Base-by-base conservation (phyloP, 1,139 yeast species). In the Taiozyma sp. region DNA sequence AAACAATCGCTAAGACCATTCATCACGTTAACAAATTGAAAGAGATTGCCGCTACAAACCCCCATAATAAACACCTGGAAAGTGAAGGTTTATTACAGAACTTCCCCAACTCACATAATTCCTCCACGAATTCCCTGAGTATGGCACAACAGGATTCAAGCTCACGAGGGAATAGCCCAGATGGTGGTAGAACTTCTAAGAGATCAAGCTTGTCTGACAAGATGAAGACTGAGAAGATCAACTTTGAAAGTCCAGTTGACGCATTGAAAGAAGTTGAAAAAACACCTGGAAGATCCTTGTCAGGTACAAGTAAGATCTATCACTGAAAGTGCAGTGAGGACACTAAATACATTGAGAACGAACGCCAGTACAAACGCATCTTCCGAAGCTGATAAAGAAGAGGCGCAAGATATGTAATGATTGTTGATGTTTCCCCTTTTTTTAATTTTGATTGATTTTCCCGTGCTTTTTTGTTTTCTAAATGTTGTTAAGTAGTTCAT, bases 1-100 rank as follows among this genome's bases (percentile, higher is more conserved):
- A 88, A 69, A 88, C 96, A 4, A 88, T 88, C 55, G 83, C 85
- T 60, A 88, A 88, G 66, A 87, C 95, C 63, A 87, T 87, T 45
- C 93, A 85, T 67, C 81, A 81, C 59, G 79, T 81, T 60, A 78
- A 46, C 27, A 61, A 57, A 43, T 44, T 60, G 43, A 61, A 61
- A 44, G 63, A 61, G 47, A 44, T 61, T 36, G 51, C 64, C 1
- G 50, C 55, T 22, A 57, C 54, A 51, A 61, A 60, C 22, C 59
- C 59, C 44, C 62, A 59, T 38, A 56, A 55, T 45, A 57, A 55
- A 36, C 63, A 57, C 30, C 28, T 57, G 23, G 62, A 55, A 29
- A 55, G 49, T 47, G 62, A 59, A 38, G 59, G 60, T 4, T 30
- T 50, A 2, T 28, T 41, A 9, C 50, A 41, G 3, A 32, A 32